Evolutionary conservation across 208 protist genomes (phyloP).

Genomic region (Wallacemonas collosoma): DNA sequence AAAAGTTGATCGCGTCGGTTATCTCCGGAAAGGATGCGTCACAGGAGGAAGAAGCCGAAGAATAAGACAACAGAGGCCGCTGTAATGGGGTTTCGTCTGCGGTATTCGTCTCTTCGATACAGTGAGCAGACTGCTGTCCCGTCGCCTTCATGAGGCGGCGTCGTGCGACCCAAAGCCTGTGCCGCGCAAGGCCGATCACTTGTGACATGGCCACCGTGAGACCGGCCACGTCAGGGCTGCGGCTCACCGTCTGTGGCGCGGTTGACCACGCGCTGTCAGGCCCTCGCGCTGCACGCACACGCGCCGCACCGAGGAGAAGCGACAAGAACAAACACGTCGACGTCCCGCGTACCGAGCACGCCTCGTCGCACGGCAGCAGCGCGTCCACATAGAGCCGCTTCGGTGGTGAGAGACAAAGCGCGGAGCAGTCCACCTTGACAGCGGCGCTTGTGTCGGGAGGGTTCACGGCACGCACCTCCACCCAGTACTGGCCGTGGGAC

Average conservation of each 20-base stretch:
- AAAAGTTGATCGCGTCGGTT: background rate
- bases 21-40: background rate
- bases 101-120: too few species aligned
- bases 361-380: constrained; percentile 65
- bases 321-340: constrained; percentile 54
- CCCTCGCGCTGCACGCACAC: background rate
- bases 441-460: background rate
- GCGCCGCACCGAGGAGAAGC: constrained; percentile 34
- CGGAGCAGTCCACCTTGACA: constrained; percentile 32
- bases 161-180: background rate
- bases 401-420: constrained; percentile 39
- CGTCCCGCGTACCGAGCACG: constrained; percentile 43
- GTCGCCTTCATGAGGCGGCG: background rate
- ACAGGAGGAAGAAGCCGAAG: too few species aligned
- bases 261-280: background rate
- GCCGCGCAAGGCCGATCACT: background rate
- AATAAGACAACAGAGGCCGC: too few species aligned
- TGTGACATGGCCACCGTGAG: constrained; percentile 13
- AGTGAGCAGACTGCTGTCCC: too few species aligned
- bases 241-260: too few species aligned
- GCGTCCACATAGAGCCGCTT: constrained; percentile 42
- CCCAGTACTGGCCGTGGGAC: constrained; percentile 40
- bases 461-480: constrained; percentile 29
- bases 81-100: too few species aligned
- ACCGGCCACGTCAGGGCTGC: background rate